Conservation (phyloP, 768 basidiomycete genomes). For the Mycena amicta region DNA sequence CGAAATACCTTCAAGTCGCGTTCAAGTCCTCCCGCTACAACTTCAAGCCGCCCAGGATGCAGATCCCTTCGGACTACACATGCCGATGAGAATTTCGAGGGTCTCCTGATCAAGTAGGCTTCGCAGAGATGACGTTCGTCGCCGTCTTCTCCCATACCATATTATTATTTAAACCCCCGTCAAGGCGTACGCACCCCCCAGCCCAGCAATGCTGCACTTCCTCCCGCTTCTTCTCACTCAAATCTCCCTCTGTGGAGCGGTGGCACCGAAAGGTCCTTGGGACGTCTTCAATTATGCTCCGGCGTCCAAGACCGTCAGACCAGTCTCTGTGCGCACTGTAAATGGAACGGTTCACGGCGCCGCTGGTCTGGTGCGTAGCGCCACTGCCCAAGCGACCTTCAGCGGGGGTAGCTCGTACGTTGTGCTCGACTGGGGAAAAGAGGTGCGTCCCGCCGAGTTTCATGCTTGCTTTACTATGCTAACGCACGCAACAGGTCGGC, state of each 20-base stretch:
- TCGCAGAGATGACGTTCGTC: no score
- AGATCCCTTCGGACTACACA: no score
- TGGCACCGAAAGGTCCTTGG: conserved; percentile 45
- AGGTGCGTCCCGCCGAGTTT: conserved; percentile 25
- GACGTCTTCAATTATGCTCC: conserved; percentile 47
- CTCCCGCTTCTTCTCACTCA: not conserved
- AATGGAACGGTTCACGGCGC: conserved; percentile 31
- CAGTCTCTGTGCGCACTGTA: conserved; percentile 29
- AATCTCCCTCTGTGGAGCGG: conserved; percentile 10
- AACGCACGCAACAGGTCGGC: conserved; percentile 29
- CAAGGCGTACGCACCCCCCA: no score
- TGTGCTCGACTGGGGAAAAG: conserved; percentile 43
- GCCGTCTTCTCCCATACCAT: no score
- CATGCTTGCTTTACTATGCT: not conserved
- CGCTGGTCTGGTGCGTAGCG: conserved; percentile 27
- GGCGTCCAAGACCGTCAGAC: conserved; percentile 31
- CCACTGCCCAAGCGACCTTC: conserved; percentile 30
- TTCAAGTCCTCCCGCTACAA: no score
- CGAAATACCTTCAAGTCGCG: no score
- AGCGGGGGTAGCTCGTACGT: conserved; percentile 35
- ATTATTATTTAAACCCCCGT: no score
- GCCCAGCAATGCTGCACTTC: not conserved
- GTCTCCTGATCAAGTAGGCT: no score
- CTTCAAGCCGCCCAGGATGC: no score
- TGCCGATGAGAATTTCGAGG: no score